Conservation (phyloP, 129 eudicot genomes). For the Solidago caesia region DNA sequence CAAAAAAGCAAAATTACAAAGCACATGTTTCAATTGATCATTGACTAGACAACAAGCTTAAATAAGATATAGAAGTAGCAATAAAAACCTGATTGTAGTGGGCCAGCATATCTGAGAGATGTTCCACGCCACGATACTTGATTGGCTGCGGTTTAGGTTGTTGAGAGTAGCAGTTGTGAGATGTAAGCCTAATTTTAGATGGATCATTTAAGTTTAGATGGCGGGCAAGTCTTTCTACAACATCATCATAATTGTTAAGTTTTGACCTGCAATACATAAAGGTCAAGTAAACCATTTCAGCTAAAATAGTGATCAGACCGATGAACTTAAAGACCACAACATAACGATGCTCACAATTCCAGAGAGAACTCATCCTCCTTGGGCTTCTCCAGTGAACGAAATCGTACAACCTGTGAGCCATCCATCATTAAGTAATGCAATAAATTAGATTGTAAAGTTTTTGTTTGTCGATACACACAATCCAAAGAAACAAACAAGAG, state of each 20-base stretch:
- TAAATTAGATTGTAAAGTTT: neutral
- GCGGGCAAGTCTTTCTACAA: slow-evolving; percentile 54
- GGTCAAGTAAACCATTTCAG: neutral
- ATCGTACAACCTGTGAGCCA: slow-evolving; percentile 48
- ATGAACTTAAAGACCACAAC: neutral
- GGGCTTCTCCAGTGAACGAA: slow-evolving; percentile 62
- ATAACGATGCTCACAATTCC: slow-evolving; percentile 43
- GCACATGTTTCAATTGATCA: neutral
- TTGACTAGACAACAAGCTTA: neutral
- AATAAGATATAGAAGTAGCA: neutral
- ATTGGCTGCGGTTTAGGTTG: slow-evolving; percentile 69
- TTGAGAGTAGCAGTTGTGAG: slow-evolving; percentile 58
- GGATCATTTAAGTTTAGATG: slow-evolving; percentile 60
- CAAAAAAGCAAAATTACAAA: neutral
- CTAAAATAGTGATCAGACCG: neutral
- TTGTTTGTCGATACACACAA: neutral
- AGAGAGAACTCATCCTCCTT: slow-evolving; percentile 64
- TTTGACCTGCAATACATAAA: slow-evolving; percentile 44
- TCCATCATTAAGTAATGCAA: neutral
- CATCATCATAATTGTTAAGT: slow-evolving; percentile 55
- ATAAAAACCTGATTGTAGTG: slow-evolving; percentile 54
- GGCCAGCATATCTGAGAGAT: slow-evolving; percentile 55
- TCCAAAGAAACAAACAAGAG: neutral
- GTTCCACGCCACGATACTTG: slow-evolving; percentile 51
- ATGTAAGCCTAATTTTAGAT: slow-evolving; percentile 63